Percentiles rank a stretch among this genome's conserved stretches.
Evolutionary conservation across 768 basidiomycete genomes (phyloP).

Genomic region (Boletus rubroflammeus): DNA sequence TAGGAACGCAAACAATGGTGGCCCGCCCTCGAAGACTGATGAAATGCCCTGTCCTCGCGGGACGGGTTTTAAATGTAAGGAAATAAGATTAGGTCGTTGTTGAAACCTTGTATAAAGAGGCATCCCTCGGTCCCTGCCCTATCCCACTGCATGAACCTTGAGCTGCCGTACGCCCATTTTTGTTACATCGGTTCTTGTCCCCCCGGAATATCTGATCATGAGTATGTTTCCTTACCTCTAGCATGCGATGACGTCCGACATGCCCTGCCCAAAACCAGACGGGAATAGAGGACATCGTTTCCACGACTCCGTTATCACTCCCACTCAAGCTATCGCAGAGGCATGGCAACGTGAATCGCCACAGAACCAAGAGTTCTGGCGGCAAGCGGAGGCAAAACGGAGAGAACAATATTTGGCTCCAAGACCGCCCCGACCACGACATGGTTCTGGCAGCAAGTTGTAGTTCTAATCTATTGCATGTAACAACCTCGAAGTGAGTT

Average conservation of each 20-base stretch:
- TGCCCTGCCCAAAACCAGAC: slow-evolving; percentile 34
- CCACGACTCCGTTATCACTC: slow-evolving; percentile 37
- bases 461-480: slow-evolving; percentile 30
- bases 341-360: slow-evolving; percentile 63
- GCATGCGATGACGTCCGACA: slow-evolving; percentile 37
- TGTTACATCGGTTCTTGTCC: slow-evolving; percentile 25
- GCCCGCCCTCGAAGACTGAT: slow-evolving; percentile 19
- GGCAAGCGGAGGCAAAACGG: slow-evolving; percentile 47
- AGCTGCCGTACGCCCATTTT: slow-evolving; percentile 37
- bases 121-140: slow-evolving; percentile 29
- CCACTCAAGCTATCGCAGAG: slow-evolving; percentile 62
- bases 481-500: slow-evolving; percentile 17
- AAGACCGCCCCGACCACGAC: slow-evolving; percentile 33
- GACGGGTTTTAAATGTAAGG: slow-evolving; percentile 26
- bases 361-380: slow-evolving; percentile 60
- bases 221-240: slow-evolving; percentile 29
- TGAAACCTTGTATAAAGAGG: slow-evolving; percentile 37
- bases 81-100: slow-evolving; percentile 29
- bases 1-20: slow-evolving; percentile 33
- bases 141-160: slow-evolving; percentile 33
- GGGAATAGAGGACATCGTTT: slow-evolving; percentile 27
- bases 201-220: slow-evolving; percentile 27
- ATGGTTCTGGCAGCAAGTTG: slow-evolving; percentile 50
- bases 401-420: slow-evolving; percentile 43
- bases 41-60: slow-evolving; percentile 18